Evolutionary conservation across 2,329 filamentous ascomycete genomes (phyloP), one percentile per base, ranked within the genome.

Genomic region (Exophiala viscosa): DNA sequence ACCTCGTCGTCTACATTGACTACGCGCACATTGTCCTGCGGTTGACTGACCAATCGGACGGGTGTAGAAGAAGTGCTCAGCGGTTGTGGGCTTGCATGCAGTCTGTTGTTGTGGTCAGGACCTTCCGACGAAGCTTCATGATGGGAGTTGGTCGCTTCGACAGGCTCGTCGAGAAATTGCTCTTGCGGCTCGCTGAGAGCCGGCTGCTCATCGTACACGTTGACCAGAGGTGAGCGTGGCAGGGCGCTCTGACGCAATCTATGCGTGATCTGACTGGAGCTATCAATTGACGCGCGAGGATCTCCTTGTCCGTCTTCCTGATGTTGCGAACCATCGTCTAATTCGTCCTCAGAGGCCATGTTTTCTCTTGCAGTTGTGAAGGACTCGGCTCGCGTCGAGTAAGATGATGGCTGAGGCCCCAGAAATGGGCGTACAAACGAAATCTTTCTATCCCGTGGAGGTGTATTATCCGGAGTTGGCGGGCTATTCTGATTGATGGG

Each of bases 391-490:
- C 78, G 78, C n/a, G 80, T 83, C 47, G 82, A 84, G 1, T 75
- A 76, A 5, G 77, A 69, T 2, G 76, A 84, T 8, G 76, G 69
- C 56, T 79, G 80, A 31, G 79, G 80, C 17, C 79, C 76, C 58
- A 83, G 78, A 57, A 69, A 70, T 40, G 75, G 63, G 14, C 68
- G 66, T 14, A 78, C 61, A 49, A 64, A 67, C 50, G 63, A 59
- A 4, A 60, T 60, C n/a, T 67, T 63, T 18, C 63, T 59, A 31
- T 64, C 60, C 54, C 82, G 79, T 33, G 87, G 87, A 47, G 86
- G 87, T 13, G 87, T 90, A 41, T 86, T 80, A 69, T 90, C 87
- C 32, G 87, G 87, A 2, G 87, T 90, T 31, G 85, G 86, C 51
- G 49, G 60, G 59, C 51, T 68, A 62, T 50, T 60, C 57, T 58